A percentile compares a stretch with the other conserved stretches of the same genome.
These are phyloP conservation scores for Paratinospora sagittata DNA, from an alignment of 164 flowering plant species.

Conservation along the genomic window DNA sequence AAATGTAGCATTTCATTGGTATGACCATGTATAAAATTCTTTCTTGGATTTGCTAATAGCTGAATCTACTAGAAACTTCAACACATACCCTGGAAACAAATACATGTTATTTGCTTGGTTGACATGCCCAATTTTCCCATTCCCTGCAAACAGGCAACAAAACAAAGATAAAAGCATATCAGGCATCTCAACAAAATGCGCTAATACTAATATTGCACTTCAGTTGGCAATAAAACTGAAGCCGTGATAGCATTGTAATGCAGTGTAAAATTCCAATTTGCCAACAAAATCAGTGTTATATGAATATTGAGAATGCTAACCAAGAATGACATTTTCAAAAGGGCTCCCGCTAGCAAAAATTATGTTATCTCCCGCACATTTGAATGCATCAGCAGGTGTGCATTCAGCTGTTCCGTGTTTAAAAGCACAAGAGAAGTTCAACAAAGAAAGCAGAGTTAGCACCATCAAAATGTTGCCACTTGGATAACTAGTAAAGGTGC, in stretches of 20 bases:
- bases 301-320: constrained; percentile 26
- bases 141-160: constrained; percentile 33
- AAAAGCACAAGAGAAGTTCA: constrained; percentile 9
- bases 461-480: not conserved
- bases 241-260: not conserved
- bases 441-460: not conserved
- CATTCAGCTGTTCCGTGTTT: constrained; percentile 74
- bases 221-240: not conserved
- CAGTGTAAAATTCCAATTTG: not conserved
- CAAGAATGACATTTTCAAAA: constrained; percentile 75
- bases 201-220: not conserved
- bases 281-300: not conserved
- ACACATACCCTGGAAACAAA: constrained; percentile 88
- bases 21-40: not conserved
- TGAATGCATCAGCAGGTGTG: constrained; percentile 90
- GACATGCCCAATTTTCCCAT: constrained; percentile 84
- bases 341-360: constrained; percentile 99
- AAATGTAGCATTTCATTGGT: constrained; percentile 11
- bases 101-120: constrained; percentile 99
- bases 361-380: constrained; percentile 81
- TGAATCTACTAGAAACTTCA: not conserved
- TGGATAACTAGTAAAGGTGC: not conserved
- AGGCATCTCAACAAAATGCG: not conserved
- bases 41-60: not conserved
- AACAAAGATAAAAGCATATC: not conserved